Evolutionary conservation across 768 basidiomycete species (phyloP).

Genomic region (Jaapia argillacea): DNA sequence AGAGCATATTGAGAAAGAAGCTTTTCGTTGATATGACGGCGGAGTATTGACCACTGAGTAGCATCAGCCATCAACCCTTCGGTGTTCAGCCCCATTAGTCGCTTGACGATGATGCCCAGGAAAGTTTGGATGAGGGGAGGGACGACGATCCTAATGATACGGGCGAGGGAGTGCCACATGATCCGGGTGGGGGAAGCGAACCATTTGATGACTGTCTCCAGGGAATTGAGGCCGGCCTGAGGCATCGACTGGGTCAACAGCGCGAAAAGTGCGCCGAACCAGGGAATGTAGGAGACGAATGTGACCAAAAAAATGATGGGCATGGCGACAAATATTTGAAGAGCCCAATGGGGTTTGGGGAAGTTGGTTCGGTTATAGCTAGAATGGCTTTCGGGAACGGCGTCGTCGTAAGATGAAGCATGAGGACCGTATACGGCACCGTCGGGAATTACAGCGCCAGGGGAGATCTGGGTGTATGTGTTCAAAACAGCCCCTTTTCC

Average conservation of each 20-base stretch:
- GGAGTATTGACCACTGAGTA: constrained; percentile 22
- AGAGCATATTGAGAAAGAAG: constrained; percentile 27
- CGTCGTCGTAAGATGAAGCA: constrained; percentile 30
- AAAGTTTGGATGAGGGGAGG: constrained; percentile 28
- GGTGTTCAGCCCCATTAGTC: constrained; percentile 28
- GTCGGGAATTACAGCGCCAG: constrained; percentile 27
- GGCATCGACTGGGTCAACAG: constrained; percentile 27
- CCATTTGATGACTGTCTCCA: constrained; percentile 33
- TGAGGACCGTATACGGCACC: constrained; percentile 35
- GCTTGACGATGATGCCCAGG: constrained; percentile 30
- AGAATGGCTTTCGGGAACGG: constrained; percentile 25
- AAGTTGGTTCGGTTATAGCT: constrained; percentile 29
- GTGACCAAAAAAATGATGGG: constrained; percentile 27
- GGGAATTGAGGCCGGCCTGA: constrained; percentile 18
- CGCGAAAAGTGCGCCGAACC: constrained; percentile 28
- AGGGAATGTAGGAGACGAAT: constrained; percentile 30
- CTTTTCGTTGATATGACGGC: constrained; percentile 27
- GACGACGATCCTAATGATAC: constrained; percentile 26
- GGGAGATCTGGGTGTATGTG: constrained; percentile 33
- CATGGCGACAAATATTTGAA: constrained; percentile 28
- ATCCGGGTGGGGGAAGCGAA: constrained; percentile 30
- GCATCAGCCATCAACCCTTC: constrained; percentile 15
- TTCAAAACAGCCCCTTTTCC: constrained; percentile 30
- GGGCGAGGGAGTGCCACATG: constrained; percentile 27
- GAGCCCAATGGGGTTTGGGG: constrained; percentile 19